Conservation (phyloP, 2,329 filamentous ascomycete genomes). For the Dichotomopilus funicola region DNA sequence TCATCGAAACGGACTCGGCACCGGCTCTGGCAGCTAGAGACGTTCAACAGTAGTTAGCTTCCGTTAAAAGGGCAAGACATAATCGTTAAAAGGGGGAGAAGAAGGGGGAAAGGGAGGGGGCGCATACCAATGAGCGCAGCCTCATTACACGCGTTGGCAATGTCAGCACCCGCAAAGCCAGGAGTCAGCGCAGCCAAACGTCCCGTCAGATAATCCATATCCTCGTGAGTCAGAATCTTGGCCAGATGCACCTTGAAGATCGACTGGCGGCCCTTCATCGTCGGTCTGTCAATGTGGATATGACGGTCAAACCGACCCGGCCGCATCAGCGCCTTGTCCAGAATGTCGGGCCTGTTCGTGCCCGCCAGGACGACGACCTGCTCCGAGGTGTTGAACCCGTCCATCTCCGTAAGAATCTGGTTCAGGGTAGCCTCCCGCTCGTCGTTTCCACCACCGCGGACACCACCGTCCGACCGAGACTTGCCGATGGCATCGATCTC, state of each 20-base stretch:
- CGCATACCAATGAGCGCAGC: slow-evolving; percentile 85
- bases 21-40: slow-evolving; percentile 74
- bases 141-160: slow-evolving; percentile 97
- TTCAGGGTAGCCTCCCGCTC: slow-evolving; percentile 96
- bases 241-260: slow-evolving; percentile 93
- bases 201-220: slow-evolving; percentile 80
- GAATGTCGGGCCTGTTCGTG: slow-evolving; percentile 89
- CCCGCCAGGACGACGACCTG: slow-evolving; percentile 95
- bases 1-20: slow-evolving; percentile 75
- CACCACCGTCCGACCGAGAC: slow-evolving; percentile 70
- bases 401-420: slow-evolving; percentile 98
- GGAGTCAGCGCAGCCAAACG: slow-evolving; percentile 88
- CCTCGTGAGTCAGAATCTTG: slow-evolving; percentile 90
- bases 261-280: slow-evolving; percentile 92
- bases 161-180: slow-evolving; percentile 95
- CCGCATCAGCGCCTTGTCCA: slow-evolving; percentile 93
- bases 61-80: not conserved
- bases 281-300: slow-evolving; percentile 89
- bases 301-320: slow-evolving; percentile 96
- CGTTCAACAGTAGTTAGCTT: slow-evolving; percentile 33
- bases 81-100: not conserved
- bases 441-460: slow-evolving; percentile 91
- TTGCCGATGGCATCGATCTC: slow-evolving; percentile 98
- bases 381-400: slow-evolving; percentile 94
- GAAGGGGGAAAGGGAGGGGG: not conserved